A percentile compares a stretch with the other conserved stretches of the same genome.
Conservation (phyloP, 176 grass and related monocot species). For the Poa pratensis region DNA sequence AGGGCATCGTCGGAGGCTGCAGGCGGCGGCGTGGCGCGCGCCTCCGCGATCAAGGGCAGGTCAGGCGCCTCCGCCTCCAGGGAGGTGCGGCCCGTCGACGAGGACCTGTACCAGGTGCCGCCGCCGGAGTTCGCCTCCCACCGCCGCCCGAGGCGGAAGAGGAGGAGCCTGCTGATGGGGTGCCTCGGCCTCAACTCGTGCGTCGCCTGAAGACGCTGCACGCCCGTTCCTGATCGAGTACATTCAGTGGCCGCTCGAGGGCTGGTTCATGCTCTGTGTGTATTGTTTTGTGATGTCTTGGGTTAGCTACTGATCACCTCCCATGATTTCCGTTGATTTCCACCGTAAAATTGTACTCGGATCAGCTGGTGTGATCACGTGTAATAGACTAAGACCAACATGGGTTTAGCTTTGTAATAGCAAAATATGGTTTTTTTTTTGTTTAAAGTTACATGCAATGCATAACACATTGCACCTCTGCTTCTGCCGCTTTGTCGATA, state of each 20-base stretch:
- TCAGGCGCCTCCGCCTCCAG: not conserved
- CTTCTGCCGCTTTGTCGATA: too few relatives aligned
- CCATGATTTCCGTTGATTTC: not conserved
- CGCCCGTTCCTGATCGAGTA: too few relatives aligned
- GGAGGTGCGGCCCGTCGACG: slow-evolving; percentile 40
- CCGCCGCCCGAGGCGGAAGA: slow-evolving; percentile 21
- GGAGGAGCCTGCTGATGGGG: slow-evolving; percentile 36
- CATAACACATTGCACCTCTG: too few relatives aligned
- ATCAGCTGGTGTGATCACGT: not conserved
- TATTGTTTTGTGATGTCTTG: not conserved
- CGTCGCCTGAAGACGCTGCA: not conserved
- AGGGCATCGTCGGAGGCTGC: not conserved
- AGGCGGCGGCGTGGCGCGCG: not conserved
- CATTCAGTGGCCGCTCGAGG: not conserved
- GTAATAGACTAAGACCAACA: too few relatives aligned
- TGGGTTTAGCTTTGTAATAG: too few relatives aligned
- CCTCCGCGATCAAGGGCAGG: not conserved
- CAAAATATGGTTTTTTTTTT: too few relatives aligned
- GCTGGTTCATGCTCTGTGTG: not conserved
- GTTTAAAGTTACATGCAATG: too few relatives aligned
- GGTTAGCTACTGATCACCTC: not conserved
- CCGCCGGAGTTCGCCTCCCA: not conserved
- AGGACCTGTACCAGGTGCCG: slow-evolving; percentile 53
- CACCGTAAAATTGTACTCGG: not conserved
- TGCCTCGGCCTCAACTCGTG: slow-evolving; percentile 48